Percentiles rank a stretch among this genome's conserved stretches.
Conservation (phyloP, 148 eudicot species). For the Rhododendron kiyosumense region DNA sequence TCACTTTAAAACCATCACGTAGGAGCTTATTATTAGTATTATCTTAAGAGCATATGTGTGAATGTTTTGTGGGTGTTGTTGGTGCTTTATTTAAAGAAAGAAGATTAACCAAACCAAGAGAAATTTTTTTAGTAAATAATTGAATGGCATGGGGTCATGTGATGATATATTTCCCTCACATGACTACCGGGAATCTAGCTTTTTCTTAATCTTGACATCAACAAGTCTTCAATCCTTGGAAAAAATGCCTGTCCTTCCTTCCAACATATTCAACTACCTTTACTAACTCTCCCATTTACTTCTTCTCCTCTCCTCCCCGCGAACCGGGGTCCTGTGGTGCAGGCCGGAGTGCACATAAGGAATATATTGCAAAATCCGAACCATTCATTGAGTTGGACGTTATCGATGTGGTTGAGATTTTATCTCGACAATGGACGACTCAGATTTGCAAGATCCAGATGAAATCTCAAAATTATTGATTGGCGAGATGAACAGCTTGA, state of each 20-base stretch:
- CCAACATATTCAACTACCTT: constrained; percentile 1
- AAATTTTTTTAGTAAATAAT: neutral
- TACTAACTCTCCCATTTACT: neutral
- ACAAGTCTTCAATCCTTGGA: neutral
- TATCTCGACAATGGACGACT: too few relatives aligned
- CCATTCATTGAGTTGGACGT: neutral
- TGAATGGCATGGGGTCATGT: constrained; percentile 12
- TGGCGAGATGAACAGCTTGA: too few relatives aligned
- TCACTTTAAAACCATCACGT: neutral
- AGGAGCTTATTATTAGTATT: neutral
- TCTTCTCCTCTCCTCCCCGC: neutral
- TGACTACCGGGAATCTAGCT: constrained; percentile 29
- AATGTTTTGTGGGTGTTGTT: constrained; percentile 6
- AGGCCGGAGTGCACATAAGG: too few relatives aligned
- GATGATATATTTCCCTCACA: constrained; percentile 18
- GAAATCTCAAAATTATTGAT: too few relatives aligned
- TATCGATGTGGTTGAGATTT: too few relatives aligned
- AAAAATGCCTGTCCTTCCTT: constrained; percentile 3
- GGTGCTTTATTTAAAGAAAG: neutral
- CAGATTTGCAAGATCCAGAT: too few relatives aligned
- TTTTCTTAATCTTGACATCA: constrained; percentile 3
- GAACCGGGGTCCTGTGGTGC: too few relatives aligned
- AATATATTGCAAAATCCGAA: accelerated
- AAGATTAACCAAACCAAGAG: neutral
- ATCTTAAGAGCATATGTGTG: neutral